Evolutionary conservation across 2,329 filamentous ascomycete species (phyloP).

Genomic region (Trichoderma guizhouense): DNA sequence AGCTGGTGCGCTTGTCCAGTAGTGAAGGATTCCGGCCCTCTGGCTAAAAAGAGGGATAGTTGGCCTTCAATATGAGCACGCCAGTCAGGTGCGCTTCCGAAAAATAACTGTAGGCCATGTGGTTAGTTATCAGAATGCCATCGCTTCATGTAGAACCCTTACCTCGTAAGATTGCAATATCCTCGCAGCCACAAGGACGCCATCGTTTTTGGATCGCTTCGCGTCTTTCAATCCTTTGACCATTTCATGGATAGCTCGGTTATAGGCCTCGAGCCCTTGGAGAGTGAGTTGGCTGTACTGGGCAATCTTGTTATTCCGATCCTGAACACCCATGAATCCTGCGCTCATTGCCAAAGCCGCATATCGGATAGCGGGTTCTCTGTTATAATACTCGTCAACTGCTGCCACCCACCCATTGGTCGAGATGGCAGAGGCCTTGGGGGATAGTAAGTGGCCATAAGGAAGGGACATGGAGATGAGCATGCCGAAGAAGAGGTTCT

Average conservation of each 20-base stretch:
- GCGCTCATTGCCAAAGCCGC: conserved; percentile 24
- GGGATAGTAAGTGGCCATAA: conserved; percentile 16
- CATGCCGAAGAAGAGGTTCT: conserved; percentile 21
- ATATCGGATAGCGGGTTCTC: conserved; percentile 21
- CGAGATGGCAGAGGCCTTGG: conserved; percentile 15
- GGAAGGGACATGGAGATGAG: conserved; percentile 19
- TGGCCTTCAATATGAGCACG: conserved; percentile 22
- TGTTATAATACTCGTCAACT: conserved; percentile 22
- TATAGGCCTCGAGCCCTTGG: conserved; percentile 25
- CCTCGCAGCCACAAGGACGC: conserved; percentile 19
- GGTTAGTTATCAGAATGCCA: not conserved
- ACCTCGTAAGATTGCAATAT: conserved; percentile 26
- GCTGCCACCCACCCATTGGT: conserved; percentile 25
- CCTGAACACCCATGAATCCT: conserved; percentile 22
- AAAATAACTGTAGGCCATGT: not conserved
- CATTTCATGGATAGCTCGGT: conserved; percentile 21
- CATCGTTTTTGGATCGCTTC: conserved; percentile 19
- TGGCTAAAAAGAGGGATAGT: conserved; percentile 18
- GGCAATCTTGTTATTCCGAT: conserved; percentile 20
- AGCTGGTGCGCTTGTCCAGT: conserved; percentile 23
- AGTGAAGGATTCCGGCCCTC: conserved; percentile 19
- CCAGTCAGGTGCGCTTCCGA: conserved; percentile 19
- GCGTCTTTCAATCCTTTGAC: conserved; percentile 14
- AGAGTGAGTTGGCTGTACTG: conserved; percentile 23
- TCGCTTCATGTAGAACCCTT: not conserved